Evolutionary conservation across 805 yeast species (phyloP).

Genomic region (Ogataea sp.): DNA sequence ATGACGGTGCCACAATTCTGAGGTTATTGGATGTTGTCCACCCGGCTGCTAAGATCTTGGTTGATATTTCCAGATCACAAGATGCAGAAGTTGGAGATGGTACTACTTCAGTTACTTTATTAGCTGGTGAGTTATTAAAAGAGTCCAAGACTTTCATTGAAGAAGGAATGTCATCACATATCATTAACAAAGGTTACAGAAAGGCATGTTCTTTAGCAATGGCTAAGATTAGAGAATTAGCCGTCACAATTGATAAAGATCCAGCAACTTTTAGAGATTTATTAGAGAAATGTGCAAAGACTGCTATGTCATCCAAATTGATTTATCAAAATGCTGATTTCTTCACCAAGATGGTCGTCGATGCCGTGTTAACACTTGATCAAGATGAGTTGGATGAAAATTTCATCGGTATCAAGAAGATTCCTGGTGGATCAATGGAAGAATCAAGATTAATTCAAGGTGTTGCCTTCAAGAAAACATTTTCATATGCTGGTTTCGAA

Average conservation of each 20-base stretch:
- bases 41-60: slow-evolving; percentile 96
- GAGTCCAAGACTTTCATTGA: slow-evolving; percentile 88
- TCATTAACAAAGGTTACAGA: slow-evolving; percentile 81
- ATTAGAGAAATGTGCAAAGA: slow-evolving; percentile 86
- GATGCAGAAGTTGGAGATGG: slow-evolving; percentile 99
- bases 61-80: slow-evolving; percentile 90
- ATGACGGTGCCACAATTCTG: slow-evolving; percentile 96
- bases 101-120: slow-evolving; percentile 88
- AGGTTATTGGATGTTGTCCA: slow-evolving; percentile 91
- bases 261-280: slow-evolving; percentile 58
- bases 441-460: slow-evolving; percentile 86
- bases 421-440: slow-evolving; percentile 94
- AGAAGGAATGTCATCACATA: slow-evolving; percentile 91
- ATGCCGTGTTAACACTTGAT: slow-evolving; percentile 85
- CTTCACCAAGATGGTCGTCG: slow-evolving; percentile 94
- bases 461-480: slow-evolving; percentile 95
- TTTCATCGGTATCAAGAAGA: slow-evolving; percentile 88
- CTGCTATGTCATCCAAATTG: slow-evolving; percentile 95
- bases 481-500: slow-evolving; percentile 97
- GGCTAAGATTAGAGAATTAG: slow-evolving; percentile 61
- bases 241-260: slow-evolving; percentile 52
- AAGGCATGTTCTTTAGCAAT: slow-evolving; percentile 76
- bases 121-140: slow-evolving; percentile 91
- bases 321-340: slow-evolving; percentile 82
- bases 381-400: slow-evolving; percentile 80